Evolutionary conservation across 164 flowering plant genomes (phyloP).

Genomic region (Vitis rupestris): DNA sequence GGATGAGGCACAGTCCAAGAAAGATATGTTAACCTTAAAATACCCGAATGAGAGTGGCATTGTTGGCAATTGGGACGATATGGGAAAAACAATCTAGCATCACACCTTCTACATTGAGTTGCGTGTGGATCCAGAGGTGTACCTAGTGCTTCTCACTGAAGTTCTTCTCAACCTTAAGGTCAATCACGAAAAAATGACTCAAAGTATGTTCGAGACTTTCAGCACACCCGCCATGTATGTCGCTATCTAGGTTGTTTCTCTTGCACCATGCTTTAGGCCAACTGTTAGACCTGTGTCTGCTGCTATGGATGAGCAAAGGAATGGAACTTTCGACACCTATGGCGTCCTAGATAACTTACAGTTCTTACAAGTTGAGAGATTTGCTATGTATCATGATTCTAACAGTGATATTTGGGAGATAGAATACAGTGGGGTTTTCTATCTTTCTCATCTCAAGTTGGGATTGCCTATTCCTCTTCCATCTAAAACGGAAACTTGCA

Average conservation of each 20-base stretch:
- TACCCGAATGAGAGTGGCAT: constrained; percentile 81
- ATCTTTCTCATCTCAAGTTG: too few relatives aligned
- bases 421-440: too few relatives aligned
- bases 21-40: constrained; percentile 73
- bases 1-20: constrained; percentile 80
- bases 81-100: constrained; percentile 77
- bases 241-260: constrained; percentile 23
- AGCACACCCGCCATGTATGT: constrained; percentile 48
- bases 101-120: constrained; percentile 81
- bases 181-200: constrained; percentile 82
- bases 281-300: too few relatives aligned
- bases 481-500: too few relatives aligned
- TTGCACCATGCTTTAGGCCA: too few relatives aligned
- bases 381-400: too few relatives aligned
- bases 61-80: constrained; percentile 83
- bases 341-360: too few relatives aligned
- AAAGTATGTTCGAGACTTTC: constrained; percentile 81
- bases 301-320: too few relatives aligned
- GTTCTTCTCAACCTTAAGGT: constrained; percentile 86
- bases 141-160: constrained; percentile 77
- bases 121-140: constrained; percentile 80
- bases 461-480: too few relatives aligned
- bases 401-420: too few relatives aligned
- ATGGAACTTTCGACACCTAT: too few relatives aligned
- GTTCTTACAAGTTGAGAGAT: too few relatives aligned